Conservation (phyloP, 129 eudicot genomes). For the Ambrosia artemisiifolia region DNA sequence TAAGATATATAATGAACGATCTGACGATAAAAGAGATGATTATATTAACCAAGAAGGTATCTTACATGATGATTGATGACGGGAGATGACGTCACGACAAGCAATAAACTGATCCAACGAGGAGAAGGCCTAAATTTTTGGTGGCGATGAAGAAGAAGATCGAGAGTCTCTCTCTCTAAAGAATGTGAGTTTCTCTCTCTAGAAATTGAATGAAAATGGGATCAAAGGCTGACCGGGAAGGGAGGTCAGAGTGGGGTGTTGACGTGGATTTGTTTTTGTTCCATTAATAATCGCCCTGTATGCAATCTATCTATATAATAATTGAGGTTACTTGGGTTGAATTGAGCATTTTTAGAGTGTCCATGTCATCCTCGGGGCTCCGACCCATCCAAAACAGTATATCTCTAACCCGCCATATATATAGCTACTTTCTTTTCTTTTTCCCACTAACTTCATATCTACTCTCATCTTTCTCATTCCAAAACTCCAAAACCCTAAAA, state of each 20-base stretch:
- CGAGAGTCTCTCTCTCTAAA: conserved; percentile 14
- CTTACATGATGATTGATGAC: conserved; percentile 25
- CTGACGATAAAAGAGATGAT: neutral
- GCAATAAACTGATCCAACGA: conserved; percentile 16
- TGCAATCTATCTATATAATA: too few species aligned
- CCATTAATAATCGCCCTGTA: neutral
- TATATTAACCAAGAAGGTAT: conserved; percentile 6
- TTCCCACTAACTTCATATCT: too few species aligned
- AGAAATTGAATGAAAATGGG: conserved; percentile 13
- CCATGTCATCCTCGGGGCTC: too few species aligned
- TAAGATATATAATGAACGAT: conserved; percentile 2
- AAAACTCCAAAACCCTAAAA: too few species aligned
- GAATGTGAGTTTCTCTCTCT: conserved; percentile 20
- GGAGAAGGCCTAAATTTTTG: conserved; percentile 29
- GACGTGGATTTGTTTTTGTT: neutral
- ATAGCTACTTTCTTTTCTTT: too few species aligned
- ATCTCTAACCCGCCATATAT: too few species aligned
- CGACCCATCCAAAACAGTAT: too few species aligned
- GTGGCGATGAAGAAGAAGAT: conserved; percentile 19
- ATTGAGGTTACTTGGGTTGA: too few species aligned
- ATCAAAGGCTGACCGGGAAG: conserved; percentile 24
- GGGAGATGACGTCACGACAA: conserved; percentile 16
- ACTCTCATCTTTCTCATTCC: too few species aligned
- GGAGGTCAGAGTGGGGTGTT: conserved; percentile 12
- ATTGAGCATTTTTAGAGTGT: too few species aligned